Percentiles rank a stretch among this genome's conserved stretches.
phyloP scores from a whole-genome alignment of 306 rosid species.

The Argentina anserina region DNA sequence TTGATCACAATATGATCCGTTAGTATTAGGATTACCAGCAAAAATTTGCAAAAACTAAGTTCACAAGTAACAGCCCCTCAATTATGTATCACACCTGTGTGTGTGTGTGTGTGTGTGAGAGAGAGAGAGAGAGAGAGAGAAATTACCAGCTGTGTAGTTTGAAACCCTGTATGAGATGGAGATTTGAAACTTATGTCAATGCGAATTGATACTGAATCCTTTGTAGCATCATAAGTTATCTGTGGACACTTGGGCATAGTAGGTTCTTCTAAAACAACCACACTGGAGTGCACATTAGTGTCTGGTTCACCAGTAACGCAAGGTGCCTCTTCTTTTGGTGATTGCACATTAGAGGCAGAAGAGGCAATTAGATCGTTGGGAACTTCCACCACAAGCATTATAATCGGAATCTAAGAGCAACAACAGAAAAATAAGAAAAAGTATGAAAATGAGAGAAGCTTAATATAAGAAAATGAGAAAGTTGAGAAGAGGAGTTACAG shows the following conservation, averaged over 20 bases:
- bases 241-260: slow-evolving; percentile 46
- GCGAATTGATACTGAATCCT: slow-evolving; percentile 69
- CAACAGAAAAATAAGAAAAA: slow-evolving; percentile 26
- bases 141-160: slow-evolving; percentile 83
- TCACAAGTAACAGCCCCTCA: not conserved
- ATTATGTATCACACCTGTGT: not conserved
- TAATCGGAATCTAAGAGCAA: slow-evolving; percentile 72
- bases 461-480: slow-evolving; percentile 6
- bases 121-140: slow-evolving; percentile 4
- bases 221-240: slow-evolving; percentile 39
- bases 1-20: not conserved
- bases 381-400: slow-evolving; percentile 97
- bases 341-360: slow-evolving; percentile 55
- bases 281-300: slow-evolving; percentile 39
- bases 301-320: slow-evolving; percentile 41
- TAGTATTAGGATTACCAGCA: not conserved
- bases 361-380: slow-evolving; percentile 65
- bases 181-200: slow-evolving; percentile 91
- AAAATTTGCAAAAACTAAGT: not conserved
- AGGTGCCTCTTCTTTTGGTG: slow-evolving; percentile 67
- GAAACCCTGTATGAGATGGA: slow-evolving; percentile 90
- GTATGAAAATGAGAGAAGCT: slow-evolving; percentile 5
- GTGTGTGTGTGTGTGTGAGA: no score
- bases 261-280: slow-evolving; percentile 54
- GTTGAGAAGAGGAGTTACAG: slow-evolving; percentile 49